Evolutionary conservation across 1,284 basidiomycete genomes (phyloP).

Genomic region (Limonomyces culmigenus): DNA sequence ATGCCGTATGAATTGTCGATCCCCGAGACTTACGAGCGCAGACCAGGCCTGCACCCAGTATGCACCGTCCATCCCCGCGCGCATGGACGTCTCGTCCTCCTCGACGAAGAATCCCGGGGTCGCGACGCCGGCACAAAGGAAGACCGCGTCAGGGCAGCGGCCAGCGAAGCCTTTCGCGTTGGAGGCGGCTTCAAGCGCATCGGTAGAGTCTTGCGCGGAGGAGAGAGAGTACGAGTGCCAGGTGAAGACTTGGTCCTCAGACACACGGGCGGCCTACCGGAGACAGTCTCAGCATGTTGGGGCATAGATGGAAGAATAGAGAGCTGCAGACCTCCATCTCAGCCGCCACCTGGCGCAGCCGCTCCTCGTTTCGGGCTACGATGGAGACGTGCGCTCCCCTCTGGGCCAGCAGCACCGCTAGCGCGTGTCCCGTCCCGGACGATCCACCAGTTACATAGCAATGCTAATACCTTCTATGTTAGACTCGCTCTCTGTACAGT

Average conservation of each 20-base stretch:
- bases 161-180: conserved; percentile 31
- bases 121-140: conserved; percentile 61
- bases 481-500: not conserved
- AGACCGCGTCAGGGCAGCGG: conserved; percentile 52
- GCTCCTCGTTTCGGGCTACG: conserved; percentile 53
- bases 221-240: conserved; percentile 49
- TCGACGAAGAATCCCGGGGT: conserved; percentile 64
- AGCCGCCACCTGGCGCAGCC: conserved; percentile 38
- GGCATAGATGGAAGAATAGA: conserved; percentile 1
- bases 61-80: conserved; percentile 39
- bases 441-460: conserved; percentile 74
- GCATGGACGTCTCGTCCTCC: conserved; percentile 38
- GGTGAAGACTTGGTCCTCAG: conserved; percentile 36
- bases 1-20: too few species aligned
- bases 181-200: conserved; percentile 46
- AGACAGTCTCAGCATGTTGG: too few species aligned
- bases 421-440: conserved; percentile 59
- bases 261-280: conserved; percentile 25
- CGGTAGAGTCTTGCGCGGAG: conserved; percentile 27
- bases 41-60: conserved; percentile 70
- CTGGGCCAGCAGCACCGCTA: conserved; percentile 52
- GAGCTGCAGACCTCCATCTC: conserved; percentile 40
- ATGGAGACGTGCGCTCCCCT: conserved; percentile 71
- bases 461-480: conserved; percentile 22
- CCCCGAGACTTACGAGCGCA: conserved; percentile 58